Conservation (phyloP, 345 rosid species). For the Salix udensis region DNA sequence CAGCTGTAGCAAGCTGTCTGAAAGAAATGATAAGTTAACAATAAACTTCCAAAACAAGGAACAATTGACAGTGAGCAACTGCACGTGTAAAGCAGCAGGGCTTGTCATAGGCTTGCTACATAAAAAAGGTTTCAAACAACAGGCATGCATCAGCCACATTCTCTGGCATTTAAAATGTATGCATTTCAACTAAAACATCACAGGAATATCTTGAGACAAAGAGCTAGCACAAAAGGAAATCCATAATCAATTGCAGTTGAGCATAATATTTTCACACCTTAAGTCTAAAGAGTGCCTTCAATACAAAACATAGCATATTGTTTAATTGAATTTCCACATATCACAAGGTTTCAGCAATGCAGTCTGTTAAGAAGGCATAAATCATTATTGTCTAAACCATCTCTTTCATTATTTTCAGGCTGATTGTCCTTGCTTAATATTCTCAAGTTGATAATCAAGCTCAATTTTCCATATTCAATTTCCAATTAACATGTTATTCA, state of each 20-base stretch:
- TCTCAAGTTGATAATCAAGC: neutral
- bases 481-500: neutral
- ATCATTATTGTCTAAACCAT: too few species aligned
- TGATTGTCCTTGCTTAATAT: too few species aligned
- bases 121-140: neutral
- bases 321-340: neutral
- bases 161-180: neutral
- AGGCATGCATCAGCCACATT: neutral
- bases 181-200: neutral
- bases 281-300: neutral
- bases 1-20: slow-evolving; percentile 81
- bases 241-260: neutral
- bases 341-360: too few species aligned
- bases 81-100: too few species aligned
- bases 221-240: neutral
- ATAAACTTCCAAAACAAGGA: neutral
- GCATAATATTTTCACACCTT: neutral
- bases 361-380: too few species aligned
- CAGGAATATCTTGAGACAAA: neutral
- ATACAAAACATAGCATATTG: neutral
- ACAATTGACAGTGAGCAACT: too few species aligned
- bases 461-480: neutral
- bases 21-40: slow-evolving; percentile 14
- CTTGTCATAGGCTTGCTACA: too few species aligned
- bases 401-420: too few species aligned